Conservation (phyloP, 495 filamentous ascomycete species). For the Talaromyces proteolyticus region DNA sequence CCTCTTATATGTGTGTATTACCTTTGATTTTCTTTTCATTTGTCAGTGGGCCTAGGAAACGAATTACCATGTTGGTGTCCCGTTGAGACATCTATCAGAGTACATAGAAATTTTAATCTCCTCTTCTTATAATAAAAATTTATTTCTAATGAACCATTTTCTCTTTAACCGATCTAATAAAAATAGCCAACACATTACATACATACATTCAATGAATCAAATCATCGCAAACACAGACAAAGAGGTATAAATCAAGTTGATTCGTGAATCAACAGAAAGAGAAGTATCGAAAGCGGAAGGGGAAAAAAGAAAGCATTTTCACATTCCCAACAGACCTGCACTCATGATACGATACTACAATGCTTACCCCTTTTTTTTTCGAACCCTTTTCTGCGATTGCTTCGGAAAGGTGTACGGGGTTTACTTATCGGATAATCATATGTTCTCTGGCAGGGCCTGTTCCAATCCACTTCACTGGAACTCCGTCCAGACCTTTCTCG, state of each 20-base stretch:
- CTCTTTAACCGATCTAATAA: too few relatives aligned
- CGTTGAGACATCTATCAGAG: neutral
- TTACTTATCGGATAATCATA: slow-evolving; percentile 49
- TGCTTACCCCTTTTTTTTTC: neutral
- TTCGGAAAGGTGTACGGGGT: neutral
- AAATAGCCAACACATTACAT: too few relatives aligned
- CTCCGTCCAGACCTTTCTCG: slow-evolving; percentile 63
- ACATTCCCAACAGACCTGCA: too few relatives aligned
- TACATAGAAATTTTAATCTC: neutral
- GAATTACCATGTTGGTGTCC: neutral
- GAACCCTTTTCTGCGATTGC: neutral
- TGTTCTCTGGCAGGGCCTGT: slow-evolving; percentile 69
- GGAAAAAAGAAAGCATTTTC: too few relatives aligned
- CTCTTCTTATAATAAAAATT: neutral
- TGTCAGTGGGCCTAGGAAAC: too few relatives aligned
- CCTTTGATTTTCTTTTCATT: neutral
- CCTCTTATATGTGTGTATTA: neutral
- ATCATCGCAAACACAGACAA: neutral
- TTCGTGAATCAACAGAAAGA: too few relatives aligned
- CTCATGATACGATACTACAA: too few relatives aligned
- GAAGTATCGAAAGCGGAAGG: too few relatives aligned
- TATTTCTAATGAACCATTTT: too few relatives aligned
- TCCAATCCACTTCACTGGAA: slow-evolving; percentile 71
- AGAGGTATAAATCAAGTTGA: too few relatives aligned
- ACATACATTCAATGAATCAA: slow-evolving; percentile 3